These are phyloP conservation scores for Oenanthe javanica DNA, from an alignment of 140 eudicot genomes.

Conservation along the genomic window DNA sequence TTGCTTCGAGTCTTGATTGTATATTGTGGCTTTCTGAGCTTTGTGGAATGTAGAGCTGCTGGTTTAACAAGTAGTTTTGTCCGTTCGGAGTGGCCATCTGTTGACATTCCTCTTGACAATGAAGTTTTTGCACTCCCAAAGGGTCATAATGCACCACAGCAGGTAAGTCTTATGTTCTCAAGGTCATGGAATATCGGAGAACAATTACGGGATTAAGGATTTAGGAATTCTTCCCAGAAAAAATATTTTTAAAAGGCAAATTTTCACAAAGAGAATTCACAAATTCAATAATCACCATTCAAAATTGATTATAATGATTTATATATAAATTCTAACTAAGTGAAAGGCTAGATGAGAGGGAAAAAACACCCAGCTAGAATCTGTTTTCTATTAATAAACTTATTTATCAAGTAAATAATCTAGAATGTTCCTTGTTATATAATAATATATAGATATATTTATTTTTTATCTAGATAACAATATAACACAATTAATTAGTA, in stretches of 20 bases:
- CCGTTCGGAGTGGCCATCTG: constrained; percentile 77
- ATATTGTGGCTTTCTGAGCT: constrained; percentile 32
- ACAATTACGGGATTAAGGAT: neutral
- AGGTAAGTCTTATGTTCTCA: constrained; percentile 34
- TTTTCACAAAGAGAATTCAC: neutral
- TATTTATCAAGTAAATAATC: neutral
- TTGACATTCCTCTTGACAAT: constrained; percentile 85
- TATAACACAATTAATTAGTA: neutral
- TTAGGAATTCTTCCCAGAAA: neutral
- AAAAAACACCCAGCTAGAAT: no score
- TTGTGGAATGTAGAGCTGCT: constrained; percentile 33
- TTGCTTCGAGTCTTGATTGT: constrained; percentile 32
- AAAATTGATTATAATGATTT: neutral
- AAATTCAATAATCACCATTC: neutral
- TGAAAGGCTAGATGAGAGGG: neutral
- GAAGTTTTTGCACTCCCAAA: constrained; percentile 63
- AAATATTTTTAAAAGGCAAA: neutral
- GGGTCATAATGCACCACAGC: constrained; percentile 88
- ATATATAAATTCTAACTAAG: neutral
- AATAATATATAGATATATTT: neutral
- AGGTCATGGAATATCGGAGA: neutral
- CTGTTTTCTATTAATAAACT: neutral
- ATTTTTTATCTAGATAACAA: neutral
- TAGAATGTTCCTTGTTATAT: neutral
- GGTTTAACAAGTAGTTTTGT: constrained; percentile 73